These are phyloP conservation scores for Candida ponderosae DNA, from an alignment of 805 yeast species.

Conservation along the genomic window DNA sequence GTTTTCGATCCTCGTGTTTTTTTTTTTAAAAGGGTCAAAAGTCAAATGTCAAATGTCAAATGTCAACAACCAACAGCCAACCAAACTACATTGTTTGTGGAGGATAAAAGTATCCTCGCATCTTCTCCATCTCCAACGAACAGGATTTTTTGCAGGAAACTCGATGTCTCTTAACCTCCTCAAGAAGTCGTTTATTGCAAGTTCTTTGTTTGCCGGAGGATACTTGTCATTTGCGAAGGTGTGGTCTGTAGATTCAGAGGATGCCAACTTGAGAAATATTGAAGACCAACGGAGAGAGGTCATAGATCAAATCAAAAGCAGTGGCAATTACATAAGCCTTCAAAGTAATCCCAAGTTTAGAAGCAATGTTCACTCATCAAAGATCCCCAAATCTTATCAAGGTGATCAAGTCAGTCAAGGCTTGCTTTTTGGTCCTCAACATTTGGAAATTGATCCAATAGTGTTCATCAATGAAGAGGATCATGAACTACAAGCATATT, in stretches of 20 bases:
- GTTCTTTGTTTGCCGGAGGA: conserved; percentile 14
- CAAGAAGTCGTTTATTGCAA: conserved; percentile 10
- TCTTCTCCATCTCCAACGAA: no score
- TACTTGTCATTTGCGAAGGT: conserved; percentile 18
- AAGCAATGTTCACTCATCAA: conserved; percentile 28
- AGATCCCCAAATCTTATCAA: conserved; percentile 52
- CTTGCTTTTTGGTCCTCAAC: conserved; percentile 56
- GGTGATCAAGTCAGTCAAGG: conserved; percentile 66
- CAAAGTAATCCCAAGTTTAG: conserved; percentile 17
- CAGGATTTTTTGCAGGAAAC: no score
- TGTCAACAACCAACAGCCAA: no score
- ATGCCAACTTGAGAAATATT: conserved; percentile 7
- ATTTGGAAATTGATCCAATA: conserved; percentile 71
- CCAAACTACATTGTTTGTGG: no score
- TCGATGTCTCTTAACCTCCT: conserved; percentile 7
- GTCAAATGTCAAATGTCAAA: no score
- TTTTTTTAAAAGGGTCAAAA: no score
- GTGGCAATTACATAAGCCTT: conserved; percentile 19
- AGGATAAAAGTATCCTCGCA: no score
- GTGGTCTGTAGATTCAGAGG: conserved; percentile 15
- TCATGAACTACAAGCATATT: conserved; percentile 54
- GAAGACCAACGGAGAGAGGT: conserved; percentile 19
- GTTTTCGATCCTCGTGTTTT: no score
- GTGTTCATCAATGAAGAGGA: conserved; percentile 43
- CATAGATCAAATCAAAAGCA: conserved; percentile 19